Conservation (phyloP, 2,329 filamentous ascomycete genomes). For the Chaetothyriales sp. region DNA sequence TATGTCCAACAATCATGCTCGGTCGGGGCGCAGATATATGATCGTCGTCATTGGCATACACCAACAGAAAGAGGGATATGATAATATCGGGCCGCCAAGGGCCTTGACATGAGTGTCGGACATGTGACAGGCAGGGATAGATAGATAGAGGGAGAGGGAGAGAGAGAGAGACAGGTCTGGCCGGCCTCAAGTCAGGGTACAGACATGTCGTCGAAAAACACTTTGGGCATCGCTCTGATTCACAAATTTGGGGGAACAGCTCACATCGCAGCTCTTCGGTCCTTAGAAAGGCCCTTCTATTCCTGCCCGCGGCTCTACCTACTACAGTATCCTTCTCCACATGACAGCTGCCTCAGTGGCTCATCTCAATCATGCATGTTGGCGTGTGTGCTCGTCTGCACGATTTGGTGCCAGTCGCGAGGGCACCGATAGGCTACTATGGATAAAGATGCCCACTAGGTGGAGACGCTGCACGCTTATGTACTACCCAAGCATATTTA, state of each 20-base stretch:
- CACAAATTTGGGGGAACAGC: neutral
- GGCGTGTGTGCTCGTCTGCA: too few relatives aligned
- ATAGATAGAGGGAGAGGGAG: too few relatives aligned
- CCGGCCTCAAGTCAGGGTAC: neutral
- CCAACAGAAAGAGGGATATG: neutral
- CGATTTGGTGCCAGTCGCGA: too few relatives aligned
- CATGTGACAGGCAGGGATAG: neutral
- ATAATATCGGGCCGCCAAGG: neutral
- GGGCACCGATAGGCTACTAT: too few relatives aligned
- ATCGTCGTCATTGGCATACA: neutral
- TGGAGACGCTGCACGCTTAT: too few relatives aligned
- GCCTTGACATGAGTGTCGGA: neutral
- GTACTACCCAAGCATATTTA: neutral
- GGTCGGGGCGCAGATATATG: neutral
- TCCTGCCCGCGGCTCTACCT: neutral
- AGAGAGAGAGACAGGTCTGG: too few relatives aligned
- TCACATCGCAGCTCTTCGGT: neutral
- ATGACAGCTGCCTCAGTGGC: too few relatives aligned
- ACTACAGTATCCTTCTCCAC: neutral
- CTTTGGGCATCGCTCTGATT: neutral
- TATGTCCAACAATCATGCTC: neutral
- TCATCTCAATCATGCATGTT: too few relatives aligned
- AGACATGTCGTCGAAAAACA: neutral
- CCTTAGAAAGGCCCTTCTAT: neutral
- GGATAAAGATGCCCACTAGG: too few relatives aligned